Percentiles rank a stretch among this genome's conserved stretches.
These are phyloP conservation scores for Areca catechu DNA, from an alignment of 176 grass and related monocot species.

Conservation along the genomic window DNA sequence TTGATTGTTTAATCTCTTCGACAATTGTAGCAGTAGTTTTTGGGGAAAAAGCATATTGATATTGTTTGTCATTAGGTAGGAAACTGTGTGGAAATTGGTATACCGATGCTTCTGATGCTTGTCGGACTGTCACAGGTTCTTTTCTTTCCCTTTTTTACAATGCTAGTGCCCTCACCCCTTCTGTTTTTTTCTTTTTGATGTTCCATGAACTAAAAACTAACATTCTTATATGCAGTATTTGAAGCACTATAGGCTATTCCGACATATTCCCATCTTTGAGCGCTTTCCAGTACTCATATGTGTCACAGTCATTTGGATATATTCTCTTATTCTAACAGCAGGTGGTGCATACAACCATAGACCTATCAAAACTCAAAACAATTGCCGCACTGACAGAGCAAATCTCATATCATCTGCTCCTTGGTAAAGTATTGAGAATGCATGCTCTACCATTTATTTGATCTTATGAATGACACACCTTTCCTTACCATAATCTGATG, in stretches of 20 bases:
- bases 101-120: slow-evolving; percentile 45
- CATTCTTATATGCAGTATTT: slow-evolving; percentile 33
- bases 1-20: too few relatives aligned
- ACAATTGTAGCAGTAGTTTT: too few relatives aligned
- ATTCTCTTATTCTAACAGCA: slow-evolving; percentile 39
- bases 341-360: slow-evolving; percentile 46
- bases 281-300: slow-evolving; percentile 41
- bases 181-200: neutral
- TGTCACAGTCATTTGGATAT: slow-evolving; percentile 38
- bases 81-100: slow-evolving; percentile 44
- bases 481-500: neutral
- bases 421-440: slow-evolving; percentile 21
- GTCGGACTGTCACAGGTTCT: slow-evolving; percentile 46
- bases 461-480: neutral
- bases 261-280: slow-evolving; percentile 38
- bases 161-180: slow-evolving; percentile 2
- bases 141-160: neutral
- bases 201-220: too few relatives aligned
- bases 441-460: neutral
- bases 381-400: slow-evolving; percentile 39
- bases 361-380: slow-evolving; percentile 30
- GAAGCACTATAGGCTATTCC: slow-evolving; percentile 41
- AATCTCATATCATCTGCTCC: slow-evolving; percentile 51
- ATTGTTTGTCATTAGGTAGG: slow-evolving; percentile 24
- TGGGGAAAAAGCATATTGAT: neutral